Base-by-base conservation (phyloP, 352 stramenopile species). In the Saprolegnia diclina region DNA sequence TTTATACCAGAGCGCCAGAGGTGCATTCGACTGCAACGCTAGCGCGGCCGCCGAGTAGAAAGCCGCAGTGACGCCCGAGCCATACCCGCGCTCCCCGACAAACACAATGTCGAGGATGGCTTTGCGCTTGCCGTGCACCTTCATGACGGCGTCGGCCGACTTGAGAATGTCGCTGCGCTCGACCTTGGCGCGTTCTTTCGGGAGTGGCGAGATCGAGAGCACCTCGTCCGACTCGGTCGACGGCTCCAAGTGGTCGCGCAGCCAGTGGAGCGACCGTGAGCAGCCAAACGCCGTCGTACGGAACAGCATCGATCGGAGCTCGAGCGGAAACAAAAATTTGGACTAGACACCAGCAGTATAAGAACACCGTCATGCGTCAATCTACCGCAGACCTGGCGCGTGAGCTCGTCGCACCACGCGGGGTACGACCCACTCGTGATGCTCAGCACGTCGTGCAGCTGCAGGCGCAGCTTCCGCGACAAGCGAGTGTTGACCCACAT, bases 171-270 rank as follows among this genome's bases (percentile, higher is more conserved):
- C 90, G 19, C 76, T 76, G 21, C 87, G 83, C 62, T 89, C 74
- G 10, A 94, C 83, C 40, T 91, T 92, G 56, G 92, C 87, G n/a
- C 85, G 85, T 59, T 94, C 85, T 71, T 93, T 94, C 11, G 86
- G 86, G 45, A 94, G 86, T 5, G 84, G 86, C 2, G 83, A 86
- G 56, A 94, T 91, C 21, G 80, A 82, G 40, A 94, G 90, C 61
- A 91, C 84, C 64, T 91, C 82, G 54, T 92, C 91, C 59, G 83
- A 79, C 5, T 92, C 82, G 18, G 42, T n/a, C 18, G 42, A 48
- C 42, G 42, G 42, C 32, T 57, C 38, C 18, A 72, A 45, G 44
- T 62, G 65, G 66, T 79, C 85, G 13, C 84, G 83, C 64, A 90
- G 92, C 84, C 86, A 92, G 52, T 94, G 81, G 29, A 94, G 71